Base-by-base conservation (phyloP, 2,329 filamentous ascomycete genomes). In the Diplodia scrobiculata region DNA sequence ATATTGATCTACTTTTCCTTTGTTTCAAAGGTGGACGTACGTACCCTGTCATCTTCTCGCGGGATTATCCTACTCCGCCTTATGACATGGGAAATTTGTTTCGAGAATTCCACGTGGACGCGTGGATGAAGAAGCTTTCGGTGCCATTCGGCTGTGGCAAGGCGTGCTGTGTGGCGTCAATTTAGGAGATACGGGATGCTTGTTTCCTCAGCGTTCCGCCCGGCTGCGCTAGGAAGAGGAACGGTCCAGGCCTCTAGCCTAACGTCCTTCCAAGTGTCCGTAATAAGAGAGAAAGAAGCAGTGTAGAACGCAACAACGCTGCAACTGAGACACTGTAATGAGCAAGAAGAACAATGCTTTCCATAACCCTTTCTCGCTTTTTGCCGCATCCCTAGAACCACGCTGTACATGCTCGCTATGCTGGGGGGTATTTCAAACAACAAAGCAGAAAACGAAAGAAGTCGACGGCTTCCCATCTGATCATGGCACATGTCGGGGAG, bases 261-360 rank as follows among this genome's bases (percentile, higher is more conserved):
- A 48, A 60, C 38, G 25, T 11, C 55, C 34, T 21, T 27, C 55
- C 55, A 60, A 60, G 55, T 14, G 38, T 41, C 48, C 25, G 55
- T 19, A 29, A 7, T 9, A n/a, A 17, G 38, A 14, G 41, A 13
- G 9, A 10, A 45, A 41, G 41, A 45, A 11, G n/a, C 7, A 47
- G 25, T 32, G 25, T 47, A 13, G 25, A 59, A 29, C 47, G 19
- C 17, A 10, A 17, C 6, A 36, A 19, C 21, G 21, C 19, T 47
- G 36, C 54, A 38, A 5, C 25, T 2, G 25, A 25, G 25, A 25
- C 25, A 25, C 25, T 25, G 25, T 25, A 13, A 4, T 29, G 17
- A 9, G 9, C 4, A 14, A 32, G n/a, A n/a, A 21, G 5, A 14
- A n/a, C 11, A 25, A 47, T 47, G 38, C n/a, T 45, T 41, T 45